Evolutionary conservation across 371 early-diverging fungal genomes (phyloP).

Genomic region (Mucor irregularis): DNA sequence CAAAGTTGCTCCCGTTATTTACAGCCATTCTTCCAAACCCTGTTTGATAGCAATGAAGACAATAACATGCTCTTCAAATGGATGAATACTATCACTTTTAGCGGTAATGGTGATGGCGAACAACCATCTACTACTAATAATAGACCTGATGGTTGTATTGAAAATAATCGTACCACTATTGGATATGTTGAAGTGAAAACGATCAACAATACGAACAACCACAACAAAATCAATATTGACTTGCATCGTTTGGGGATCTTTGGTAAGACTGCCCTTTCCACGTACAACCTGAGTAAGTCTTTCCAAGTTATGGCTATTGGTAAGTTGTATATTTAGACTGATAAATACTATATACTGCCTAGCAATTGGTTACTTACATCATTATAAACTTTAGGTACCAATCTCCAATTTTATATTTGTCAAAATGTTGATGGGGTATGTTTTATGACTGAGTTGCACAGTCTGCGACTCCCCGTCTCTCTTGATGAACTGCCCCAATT

Average conservation of each 20-base stretch:
- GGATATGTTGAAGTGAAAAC: slow-evolving; percentile 15
- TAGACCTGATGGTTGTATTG: slow-evolving; percentile 17
- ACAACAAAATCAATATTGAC: slow-evolving; percentile 12
- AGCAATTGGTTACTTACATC: slow-evolving; percentile 9
- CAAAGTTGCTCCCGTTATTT: slow-evolving; percentile 12
- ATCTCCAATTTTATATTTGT: slow-evolving; percentile 6
- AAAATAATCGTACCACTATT: slow-evolving; percentile 9
- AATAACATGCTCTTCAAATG: slow-evolving; percentile 13
- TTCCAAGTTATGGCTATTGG: slow-evolving; percentile 19
- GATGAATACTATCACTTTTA: slow-evolving; percentile 11
- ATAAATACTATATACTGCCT: slow-evolving; percentile 2
- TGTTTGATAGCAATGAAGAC: slow-evolving; percentile 12
- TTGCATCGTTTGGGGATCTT: slow-evolving; percentile 12
- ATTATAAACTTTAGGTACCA: slow-evolving; percentile 17
- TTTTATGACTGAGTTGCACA: slow-evolving; percentile 16
- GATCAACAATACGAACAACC: slow-evolving; percentile 7
- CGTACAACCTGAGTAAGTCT: slow-evolving; percentile 3
- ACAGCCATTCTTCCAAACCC: slow-evolving; percentile 10
- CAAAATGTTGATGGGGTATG: slow-evolving; percentile 10
- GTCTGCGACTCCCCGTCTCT: slow-evolving; percentile 6
- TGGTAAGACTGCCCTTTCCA: slow-evolving; percentile 12
- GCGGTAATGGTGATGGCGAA: not conserved
- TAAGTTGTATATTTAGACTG: slow-evolving; percentile 9
- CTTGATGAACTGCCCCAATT: slow-evolving; percentile 13
- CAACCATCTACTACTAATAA: slow-evolving; percentile 9